A percentile compares a stretch with the other conserved stretches of the same genome.
Conservation (phyloP, 805 yeast species). For the Pichia gijzeniarum region DNA sequence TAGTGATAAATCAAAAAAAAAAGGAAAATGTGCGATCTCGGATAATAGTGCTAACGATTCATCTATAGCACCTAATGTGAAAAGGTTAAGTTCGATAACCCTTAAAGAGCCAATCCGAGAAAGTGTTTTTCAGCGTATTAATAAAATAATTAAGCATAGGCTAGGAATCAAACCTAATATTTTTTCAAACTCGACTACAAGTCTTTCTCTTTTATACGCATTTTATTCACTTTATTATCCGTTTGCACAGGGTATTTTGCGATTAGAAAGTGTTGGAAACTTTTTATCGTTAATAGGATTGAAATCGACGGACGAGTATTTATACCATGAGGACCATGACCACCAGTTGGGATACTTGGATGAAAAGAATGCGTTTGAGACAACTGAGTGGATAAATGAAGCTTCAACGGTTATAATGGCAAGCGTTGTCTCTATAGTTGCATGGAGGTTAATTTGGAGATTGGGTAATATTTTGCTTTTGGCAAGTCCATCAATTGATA, state of each 20-base stretch:
- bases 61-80: slow-evolving; percentile 11
- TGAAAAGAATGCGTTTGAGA: slow-evolving; percentile 7
- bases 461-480: slow-evolving; percentile 48
- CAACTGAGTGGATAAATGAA: slow-evolving; percentile 20
- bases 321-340: neutral
- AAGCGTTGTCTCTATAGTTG: slow-evolving; percentile 19
- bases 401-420: slow-evolving; percentile 25
- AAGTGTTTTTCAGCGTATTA: slow-evolving; percentile 5
- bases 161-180: slow-evolving; percentile 16
- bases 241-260: slow-evolving; percentile 15
- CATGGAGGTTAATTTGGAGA: slow-evolving; percentile 37
- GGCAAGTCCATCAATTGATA: slow-evolving; percentile 43
- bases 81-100: slow-evolving; percentile 24
- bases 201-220: slow-evolving; percentile 34
- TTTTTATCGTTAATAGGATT: neutral
- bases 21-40: neutral
- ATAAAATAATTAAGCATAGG: neutral
- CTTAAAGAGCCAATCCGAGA: slow-evolving; percentile 21
- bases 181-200: slow-evolving; percentile 36
- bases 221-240: slow-evolving; percentile 29
- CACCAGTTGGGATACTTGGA: neutral
- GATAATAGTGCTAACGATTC: neutral
- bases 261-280: neutral
- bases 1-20: slow-evolving; percentile 10
- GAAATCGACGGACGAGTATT: neutral